phyloP scores from a whole-genome alignment of 2,329 filamentous ascomycete genomes.

The Colletotrichum kahawae region DNA sequence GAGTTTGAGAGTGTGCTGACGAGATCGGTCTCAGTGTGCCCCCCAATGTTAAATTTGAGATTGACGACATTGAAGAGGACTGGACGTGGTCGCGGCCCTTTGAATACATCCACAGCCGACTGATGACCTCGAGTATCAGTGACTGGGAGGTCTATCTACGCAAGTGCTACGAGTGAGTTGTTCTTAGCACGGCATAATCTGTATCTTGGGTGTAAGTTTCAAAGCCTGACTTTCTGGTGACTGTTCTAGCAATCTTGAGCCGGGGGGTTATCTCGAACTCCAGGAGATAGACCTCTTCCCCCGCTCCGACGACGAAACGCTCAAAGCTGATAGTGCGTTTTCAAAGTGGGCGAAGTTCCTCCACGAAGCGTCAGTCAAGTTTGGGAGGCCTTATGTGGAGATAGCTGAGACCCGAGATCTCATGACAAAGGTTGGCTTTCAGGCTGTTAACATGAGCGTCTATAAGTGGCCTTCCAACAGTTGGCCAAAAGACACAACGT shows the following conservation, averaged over 20 bases:
- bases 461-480: not conserved
- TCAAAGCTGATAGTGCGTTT: not conserved
- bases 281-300: not conserved
- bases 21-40: no score
- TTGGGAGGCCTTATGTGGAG: not conserved
- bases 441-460: not conserved
- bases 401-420: not conserved
- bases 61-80: not conserved
- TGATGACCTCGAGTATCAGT: not conserved
- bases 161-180: not conserved
- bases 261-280: not conserved
- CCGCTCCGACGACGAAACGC: not conserved
- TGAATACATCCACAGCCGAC: not conserved
- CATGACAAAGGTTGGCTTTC: not conserved
- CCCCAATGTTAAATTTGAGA: not conserved
- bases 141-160: not conserved
- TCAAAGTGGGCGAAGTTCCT: not conserved
- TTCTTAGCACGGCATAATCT: no score
- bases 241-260: not conserved
- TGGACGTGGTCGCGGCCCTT: not conserved
- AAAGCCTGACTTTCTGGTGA: no score
- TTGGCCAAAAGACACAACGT: not conserved
- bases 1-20: no score
- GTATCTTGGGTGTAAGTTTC: no score
- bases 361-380: not conserved